These are phyloP conservation scores for Globisporangium cederbergense DNA, from an alignment of 352 stramenopile genomes.

Conservation along the genomic window DNA sequence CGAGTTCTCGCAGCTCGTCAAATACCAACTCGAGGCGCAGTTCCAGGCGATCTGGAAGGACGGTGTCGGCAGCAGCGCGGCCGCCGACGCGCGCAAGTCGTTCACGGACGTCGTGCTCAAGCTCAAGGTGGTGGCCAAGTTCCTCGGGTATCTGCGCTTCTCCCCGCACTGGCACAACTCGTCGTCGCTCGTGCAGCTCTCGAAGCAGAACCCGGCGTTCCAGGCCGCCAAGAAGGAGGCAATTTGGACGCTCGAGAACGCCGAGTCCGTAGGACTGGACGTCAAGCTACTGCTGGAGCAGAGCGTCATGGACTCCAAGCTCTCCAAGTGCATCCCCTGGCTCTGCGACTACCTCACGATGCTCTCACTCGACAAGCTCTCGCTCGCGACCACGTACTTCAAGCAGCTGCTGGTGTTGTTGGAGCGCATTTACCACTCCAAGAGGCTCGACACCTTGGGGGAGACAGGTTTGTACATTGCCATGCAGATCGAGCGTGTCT, in stretches of 20 bases:
- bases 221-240: constrained; percentile 47
- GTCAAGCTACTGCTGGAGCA: constrained; percentile 39
- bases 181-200: constrained; percentile 26
- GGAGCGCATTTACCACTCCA: constrained; percentile 40
- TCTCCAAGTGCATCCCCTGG: constrained; percentile 66
- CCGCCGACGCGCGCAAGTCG: constrained; percentile 40
- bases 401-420: constrained; percentile 44
- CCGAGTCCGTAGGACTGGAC: constrained; percentile 33
- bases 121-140: constrained; percentile 66
- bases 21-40: constrained; percentile 46
- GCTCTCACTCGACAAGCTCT: constrained; percentile 50
- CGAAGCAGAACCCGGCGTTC: constrained; percentile 45
- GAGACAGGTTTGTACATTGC: constrained; percentile 55
- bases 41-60: constrained; percentile 32
- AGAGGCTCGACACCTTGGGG: constrained; percentile 32
- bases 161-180: constrained; percentile 57
- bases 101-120: constrained; percentile 60
- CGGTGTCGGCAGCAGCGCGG: constrained; percentile 13
- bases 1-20: constrained; percentile 58
- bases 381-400: constrained; percentile 44
- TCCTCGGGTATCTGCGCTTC: constrained; percentile 63
- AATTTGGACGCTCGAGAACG: constrained; percentile 40
- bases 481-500: constrained; percentile 63
- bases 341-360: constrained; percentile 64
- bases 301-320: constrained; percentile 31